Percentiles rank a stretch among this genome's conserved stretches.
These are phyloP conservation scores for Ogataea neopini DNA, from an alignment of 805 yeast genomes.

Conservation along the genomic window DNA sequence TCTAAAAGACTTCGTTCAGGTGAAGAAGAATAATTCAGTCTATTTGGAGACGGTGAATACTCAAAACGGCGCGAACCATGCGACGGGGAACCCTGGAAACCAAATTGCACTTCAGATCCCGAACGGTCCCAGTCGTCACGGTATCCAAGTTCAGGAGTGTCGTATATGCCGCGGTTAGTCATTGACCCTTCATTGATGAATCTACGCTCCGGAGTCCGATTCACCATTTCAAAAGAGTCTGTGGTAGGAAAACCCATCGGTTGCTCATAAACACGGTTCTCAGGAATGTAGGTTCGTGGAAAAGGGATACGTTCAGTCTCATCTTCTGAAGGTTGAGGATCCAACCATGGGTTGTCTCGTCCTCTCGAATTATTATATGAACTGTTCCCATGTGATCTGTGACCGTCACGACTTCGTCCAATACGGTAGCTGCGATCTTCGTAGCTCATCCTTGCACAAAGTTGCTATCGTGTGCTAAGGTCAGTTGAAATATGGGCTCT, in stretches of 20 bases:
- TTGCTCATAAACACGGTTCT: slow-evolving; percentile 9
- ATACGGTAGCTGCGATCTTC: background rate
- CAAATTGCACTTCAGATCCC: slow-evolving; percentile 10
- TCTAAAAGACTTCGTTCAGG: slow-evolving; percentile 14
- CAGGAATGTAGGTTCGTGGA: slow-evolving; percentile 11
- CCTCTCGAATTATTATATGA: slow-evolving; percentile 1
- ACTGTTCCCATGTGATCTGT: background rate
- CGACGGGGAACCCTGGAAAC: slow-evolving; percentile 13
- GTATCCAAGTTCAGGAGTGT: slow-evolving; percentile 13
- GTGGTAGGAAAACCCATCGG: slow-evolving; percentile 17
- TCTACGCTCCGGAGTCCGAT: slow-evolving; percentile 12
- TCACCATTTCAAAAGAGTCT: background rate
- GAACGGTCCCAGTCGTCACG: slow-evolving; percentile 5
- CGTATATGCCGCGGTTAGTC: slow-evolving; percentile 8
- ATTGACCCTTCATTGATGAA: background rate
- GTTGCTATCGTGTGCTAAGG: background rate
- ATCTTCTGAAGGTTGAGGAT: background rate
- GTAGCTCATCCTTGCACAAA: background rate
- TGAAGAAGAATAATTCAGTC: slow-evolving; percentile 23
- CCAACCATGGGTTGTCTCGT: slow-evolving; percentile 20
- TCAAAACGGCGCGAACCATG: slow-evolving; percentile 12
- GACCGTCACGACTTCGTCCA: background rate
- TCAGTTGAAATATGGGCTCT: background rate
- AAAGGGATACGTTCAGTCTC: slow-evolving; percentile 6
- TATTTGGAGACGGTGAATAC: slow-evolving; percentile 24